These are phyloP conservation scores for Botrytis squamosa DNA, from an alignment of 2,329 filamentous ascomycete genomes.

Conservation along the genomic window DNA sequence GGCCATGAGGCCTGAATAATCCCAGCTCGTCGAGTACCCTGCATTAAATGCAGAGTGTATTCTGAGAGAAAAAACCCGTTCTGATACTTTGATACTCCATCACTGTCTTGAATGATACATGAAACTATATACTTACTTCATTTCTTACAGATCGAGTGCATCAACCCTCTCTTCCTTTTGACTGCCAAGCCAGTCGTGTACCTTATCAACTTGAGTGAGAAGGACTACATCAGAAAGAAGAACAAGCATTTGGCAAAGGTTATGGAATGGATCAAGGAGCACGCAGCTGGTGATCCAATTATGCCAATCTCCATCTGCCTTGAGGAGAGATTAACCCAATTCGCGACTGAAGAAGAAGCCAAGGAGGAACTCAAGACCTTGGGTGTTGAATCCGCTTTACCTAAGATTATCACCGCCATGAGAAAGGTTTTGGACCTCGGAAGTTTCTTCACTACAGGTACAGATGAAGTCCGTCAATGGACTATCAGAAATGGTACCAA, in stretches of 20 bases:
- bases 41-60: constrained; percentile 72
- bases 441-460: constrained; percentile 95
- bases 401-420: constrained; percentile 92
- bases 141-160: constrained; percentile 77
- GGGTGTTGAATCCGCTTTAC: constrained; percentile 81
- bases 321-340: constrained; percentile 84
- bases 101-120: not conserved
- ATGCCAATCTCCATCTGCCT: constrained; percentile 91
- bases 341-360: constrained; percentile 74
- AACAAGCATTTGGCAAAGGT: constrained; percentile 97
- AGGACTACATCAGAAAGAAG: constrained; percentile 97
- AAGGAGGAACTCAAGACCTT: constrained; percentile 86
- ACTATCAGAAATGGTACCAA: constrained; percentile 94
- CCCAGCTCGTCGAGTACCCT: constrained; percentile 99
- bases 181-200: constrained; percentile 97
- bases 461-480: constrained; percentile 98
- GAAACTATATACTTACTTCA: constrained; percentile 26
- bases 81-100: constrained; percentile 33
- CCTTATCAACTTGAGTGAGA: constrained; percentile 95
- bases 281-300: constrained; percentile 83
- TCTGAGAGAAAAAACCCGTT: constrained; percentile 70
- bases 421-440: constrained; percentile 84
- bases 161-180: constrained; percentile 93
- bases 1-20: constrained; percentile 91
- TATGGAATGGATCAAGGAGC: constrained; percentile 90